Evolutionary conservation across 805 yeast genomes (phyloP).

Genomic region (Yamadazyma paraphyllophila): DNA sequence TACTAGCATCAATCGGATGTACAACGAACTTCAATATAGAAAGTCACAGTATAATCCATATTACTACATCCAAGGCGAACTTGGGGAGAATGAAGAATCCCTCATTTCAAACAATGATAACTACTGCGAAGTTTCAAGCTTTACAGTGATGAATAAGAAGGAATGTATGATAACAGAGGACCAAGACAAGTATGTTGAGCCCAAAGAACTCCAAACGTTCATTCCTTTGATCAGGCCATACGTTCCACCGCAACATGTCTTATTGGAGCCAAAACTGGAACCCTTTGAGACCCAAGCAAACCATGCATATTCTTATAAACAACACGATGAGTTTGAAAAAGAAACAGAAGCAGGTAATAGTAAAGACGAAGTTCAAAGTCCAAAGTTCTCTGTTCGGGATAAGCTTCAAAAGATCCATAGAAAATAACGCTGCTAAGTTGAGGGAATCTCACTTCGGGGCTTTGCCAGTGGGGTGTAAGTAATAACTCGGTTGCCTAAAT

Average conservation of each 20-base stretch:
- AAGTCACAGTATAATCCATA: constrained; percentile 32
- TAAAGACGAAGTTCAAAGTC: neutral
- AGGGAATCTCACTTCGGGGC: no score
- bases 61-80: constrained; percentile 1
- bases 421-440: neutral
- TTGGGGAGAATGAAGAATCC: constrained; percentile 26
- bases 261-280: neutral
- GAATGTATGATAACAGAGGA: constrained; percentile 22
- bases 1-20: constrained; percentile 46
- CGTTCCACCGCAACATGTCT: constrained; percentile 14
- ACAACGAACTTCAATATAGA: constrained; percentile 49
- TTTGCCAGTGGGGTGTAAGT: no score
- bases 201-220: constrained; percentile 13
- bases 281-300: neutral
- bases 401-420: constrained; percentile 4
- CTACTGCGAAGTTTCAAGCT: constrained; percentile 21
- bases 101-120: constrained; percentile 14
- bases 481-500: neutral
- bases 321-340: neutral
- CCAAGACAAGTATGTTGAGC: constrained; percentile 20
- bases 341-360: neutral
- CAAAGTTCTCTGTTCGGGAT: constrained; percentile 7
- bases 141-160: constrained; percentile 19
- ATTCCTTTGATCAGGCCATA: constrained; percentile 17
- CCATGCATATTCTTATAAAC: neutral